A percentile compares a stretch with the other conserved stretches of the same genome.
Evolutionary conservation across 805 yeast species (phyloP).

Genomic region (Yarrowia osloensis): DNA sequence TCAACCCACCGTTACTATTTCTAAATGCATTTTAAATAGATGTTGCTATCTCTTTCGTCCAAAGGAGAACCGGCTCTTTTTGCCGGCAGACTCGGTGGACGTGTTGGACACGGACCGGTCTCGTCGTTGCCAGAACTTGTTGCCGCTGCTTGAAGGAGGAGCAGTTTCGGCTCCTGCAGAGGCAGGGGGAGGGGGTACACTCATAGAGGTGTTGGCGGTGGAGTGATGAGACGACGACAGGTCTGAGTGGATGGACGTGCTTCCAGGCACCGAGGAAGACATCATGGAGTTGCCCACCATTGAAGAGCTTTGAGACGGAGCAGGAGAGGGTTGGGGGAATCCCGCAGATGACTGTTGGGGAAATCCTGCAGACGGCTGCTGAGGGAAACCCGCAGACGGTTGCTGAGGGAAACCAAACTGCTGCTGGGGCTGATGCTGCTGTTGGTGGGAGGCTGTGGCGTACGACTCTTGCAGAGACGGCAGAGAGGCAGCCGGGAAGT

Average conservation of each 20-base stretch:
- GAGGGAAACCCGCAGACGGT: not conserved
- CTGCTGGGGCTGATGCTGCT: constrained; percentile 7
- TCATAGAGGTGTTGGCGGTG: constrained; percentile 16
- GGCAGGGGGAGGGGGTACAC: constrained; percentile 10
- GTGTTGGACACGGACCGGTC: constrained; percentile 25
- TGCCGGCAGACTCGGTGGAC: constrained; percentile 24
- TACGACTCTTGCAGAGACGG: constrained; percentile 1
- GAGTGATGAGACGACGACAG: constrained; percentile 25
- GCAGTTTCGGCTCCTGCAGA: not conserved
- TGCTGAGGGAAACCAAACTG: constrained; percentile 20
- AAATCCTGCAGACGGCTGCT: too few relatives aligned
- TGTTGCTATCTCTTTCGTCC: constrained; percentile 13
- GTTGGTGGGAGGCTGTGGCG: not conserved
- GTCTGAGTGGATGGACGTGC: constrained; percentile 21
- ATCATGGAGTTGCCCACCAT: constrained; percentile 15
- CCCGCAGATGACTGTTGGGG: not conserved
- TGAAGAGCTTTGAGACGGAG: constrained; percentile 10
- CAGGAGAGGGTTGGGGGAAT: constrained; percentile 13
- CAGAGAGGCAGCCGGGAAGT: constrained; percentile 6
- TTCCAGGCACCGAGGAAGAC: constrained; percentile 21
- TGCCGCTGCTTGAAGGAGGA: constrained; percentile 21
- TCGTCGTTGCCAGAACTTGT: constrained; percentile 30
- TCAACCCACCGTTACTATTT: too few relatives aligned
- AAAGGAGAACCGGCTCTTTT: constrained; percentile 28
- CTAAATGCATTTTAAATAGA: constrained; percentile 23